These are phyloP conservation scores for Crithidia thermophila DNA, from an alignment of 208 protist genomes.

Conservation along the genomic window DNA sequence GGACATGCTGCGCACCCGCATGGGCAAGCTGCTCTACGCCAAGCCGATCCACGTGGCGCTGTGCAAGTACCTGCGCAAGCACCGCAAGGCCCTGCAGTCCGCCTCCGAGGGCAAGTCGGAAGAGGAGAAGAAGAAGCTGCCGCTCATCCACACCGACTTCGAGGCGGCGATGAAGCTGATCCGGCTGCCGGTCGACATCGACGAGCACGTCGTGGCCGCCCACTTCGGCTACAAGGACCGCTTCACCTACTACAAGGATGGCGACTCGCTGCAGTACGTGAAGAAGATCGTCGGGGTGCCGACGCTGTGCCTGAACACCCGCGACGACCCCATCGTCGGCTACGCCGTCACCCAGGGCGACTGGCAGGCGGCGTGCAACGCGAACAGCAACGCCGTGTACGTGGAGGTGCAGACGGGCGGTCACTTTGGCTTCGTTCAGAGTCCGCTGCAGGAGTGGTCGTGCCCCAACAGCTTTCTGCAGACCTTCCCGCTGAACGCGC, in stretches of 20 bases:
- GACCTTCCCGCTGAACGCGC: conserved; percentile 27
- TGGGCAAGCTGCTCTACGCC: conserved; percentile 42
- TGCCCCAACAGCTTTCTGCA: conserved; percentile 24
- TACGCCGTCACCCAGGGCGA: conserved; percentile 19
- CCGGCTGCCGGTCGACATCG: conserved; percentile 35
- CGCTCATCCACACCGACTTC: conserved; percentile 21
- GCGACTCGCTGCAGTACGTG: conserved; percentile 37
- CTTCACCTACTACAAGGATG: conserved; percentile 54
- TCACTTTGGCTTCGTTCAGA: conserved; percentile 60
- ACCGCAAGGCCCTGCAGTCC: conserved; percentile 32
- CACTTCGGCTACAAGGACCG: conserved; percentile 47
- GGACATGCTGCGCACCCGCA: conserved; percentile 27
- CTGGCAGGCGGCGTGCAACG: conserved; percentile 43
- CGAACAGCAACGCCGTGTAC: conserved; percentile 43
- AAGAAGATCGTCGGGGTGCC: conserved; percentile 33
- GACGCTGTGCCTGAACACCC: conserved; percentile 44
- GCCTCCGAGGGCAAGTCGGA: conserved; percentile 25
- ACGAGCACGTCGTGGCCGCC: conserved; percentile 45
- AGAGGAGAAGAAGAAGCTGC: conserved; percentile 19
- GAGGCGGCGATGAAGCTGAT: conserved; percentile 20
- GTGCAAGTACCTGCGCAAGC: conserved; percentile 42
- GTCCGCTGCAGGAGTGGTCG: conserved; percentile 37
- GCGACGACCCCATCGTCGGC: conserved; percentile 60
- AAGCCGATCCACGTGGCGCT: conserved; percentile 34
- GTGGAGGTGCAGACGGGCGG: conserved; percentile 60